Conservation (phyloP, 1,284 basidiomycete genomes). For the Boletus sp. region DNA sequence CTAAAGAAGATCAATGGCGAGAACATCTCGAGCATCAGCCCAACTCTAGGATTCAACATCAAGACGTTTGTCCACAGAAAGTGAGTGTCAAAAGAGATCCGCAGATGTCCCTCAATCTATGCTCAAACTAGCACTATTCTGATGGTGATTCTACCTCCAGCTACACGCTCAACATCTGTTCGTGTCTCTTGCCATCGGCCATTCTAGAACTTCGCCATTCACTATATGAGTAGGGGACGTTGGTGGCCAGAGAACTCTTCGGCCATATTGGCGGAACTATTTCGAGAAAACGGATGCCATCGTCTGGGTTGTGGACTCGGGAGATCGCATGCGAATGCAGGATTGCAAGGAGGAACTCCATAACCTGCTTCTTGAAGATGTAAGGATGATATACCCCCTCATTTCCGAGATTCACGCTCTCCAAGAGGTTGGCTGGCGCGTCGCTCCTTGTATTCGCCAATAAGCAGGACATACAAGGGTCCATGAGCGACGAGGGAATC, state of each 20-base stretch:
- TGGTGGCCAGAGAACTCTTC: constrained; percentile 90
- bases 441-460: constrained; percentile 98
- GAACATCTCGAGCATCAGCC: constrained; percentile 83
- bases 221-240: constrained; percentile 78
- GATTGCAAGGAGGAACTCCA: constrained; percentile 90
- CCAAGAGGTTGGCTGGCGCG: constrained; percentile 86
- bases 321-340: constrained; percentile 82
- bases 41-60: constrained; percentile 98
- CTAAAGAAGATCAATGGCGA: constrained; percentile 91
- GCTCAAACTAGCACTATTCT: constrained; percentile 25
- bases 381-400: constrained; percentile 39
- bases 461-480: constrained; percentile 93
- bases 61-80: constrained; percentile 89
- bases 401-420: constrained; percentile 17
- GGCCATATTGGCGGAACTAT: constrained; percentile 99
- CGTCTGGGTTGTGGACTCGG: constrained; percentile 98
- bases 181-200: constrained; percentile 31
- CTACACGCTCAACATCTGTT: constrained; percentile 92
- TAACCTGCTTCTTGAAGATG: constrained; percentile 86
- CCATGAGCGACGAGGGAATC: constrained; percentile 82
- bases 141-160: constrained; percentile 40
- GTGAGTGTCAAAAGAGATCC: constrained; percentile 48
- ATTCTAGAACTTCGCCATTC: not conserved
- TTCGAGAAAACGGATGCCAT: constrained; percentile 98
- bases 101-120: constrained; percentile 16